phyloP scores from a whole-genome alignment of 495 filamentous ascomycete genomes.

The Hypoxylon lenormandii region DNA sequence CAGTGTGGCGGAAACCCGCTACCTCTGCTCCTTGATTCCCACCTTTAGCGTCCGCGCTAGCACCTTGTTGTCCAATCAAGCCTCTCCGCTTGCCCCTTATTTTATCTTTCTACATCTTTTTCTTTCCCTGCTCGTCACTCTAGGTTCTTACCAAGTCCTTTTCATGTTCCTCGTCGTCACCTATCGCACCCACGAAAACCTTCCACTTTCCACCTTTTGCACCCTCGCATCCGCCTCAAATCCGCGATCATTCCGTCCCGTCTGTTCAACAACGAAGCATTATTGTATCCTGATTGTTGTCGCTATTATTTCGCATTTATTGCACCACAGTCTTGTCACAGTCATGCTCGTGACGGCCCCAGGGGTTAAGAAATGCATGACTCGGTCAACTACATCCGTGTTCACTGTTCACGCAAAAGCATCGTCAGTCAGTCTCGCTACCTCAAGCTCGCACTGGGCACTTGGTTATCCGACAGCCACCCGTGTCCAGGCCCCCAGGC shows the following conservation, averaged over 20 bases:
- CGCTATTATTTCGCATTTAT: background rate
- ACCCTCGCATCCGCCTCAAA: background rate
- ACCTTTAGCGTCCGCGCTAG: slow-evolving; percentile 58
- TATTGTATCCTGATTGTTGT: background rate
- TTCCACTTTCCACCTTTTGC: background rate
- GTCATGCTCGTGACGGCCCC: slow-evolving; percentile 1
- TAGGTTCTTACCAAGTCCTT: slow-evolving; percentile 48
- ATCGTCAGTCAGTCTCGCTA: slow-evolving; percentile 38
- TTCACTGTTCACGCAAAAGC: slow-evolving; percentile 37
- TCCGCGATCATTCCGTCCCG: background rate
- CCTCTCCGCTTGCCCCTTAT: slow-evolving; percentile 49
- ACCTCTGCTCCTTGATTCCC: slow-evolving; percentile 47
- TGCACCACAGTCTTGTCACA: background rate
- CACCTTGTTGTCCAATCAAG: slow-evolving; percentile 59
- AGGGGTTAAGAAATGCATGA: slow-evolving; percentile 42
- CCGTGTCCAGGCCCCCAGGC: slow-evolving; percentile 19
- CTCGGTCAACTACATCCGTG: slow-evolving; percentile 47
- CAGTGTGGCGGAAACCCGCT: slow-evolving; percentile 51
- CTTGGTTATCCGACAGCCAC: slow-evolving; percentile 32
- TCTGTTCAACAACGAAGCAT: background rate
- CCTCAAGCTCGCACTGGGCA: slow-evolving; percentile 38
- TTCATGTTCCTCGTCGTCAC: slow-evolving; percentile 44
- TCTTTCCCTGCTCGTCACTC: slow-evolving; percentile 48
- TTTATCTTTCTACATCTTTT: slow-evolving; percentile 45
- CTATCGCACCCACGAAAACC: slow-evolving; percentile 28